These are phyloP conservation scores for Neostapfia colusana DNA, from an alignment of 176 grass and related monocot genomes.

Conservation along the genomic window DNA sequence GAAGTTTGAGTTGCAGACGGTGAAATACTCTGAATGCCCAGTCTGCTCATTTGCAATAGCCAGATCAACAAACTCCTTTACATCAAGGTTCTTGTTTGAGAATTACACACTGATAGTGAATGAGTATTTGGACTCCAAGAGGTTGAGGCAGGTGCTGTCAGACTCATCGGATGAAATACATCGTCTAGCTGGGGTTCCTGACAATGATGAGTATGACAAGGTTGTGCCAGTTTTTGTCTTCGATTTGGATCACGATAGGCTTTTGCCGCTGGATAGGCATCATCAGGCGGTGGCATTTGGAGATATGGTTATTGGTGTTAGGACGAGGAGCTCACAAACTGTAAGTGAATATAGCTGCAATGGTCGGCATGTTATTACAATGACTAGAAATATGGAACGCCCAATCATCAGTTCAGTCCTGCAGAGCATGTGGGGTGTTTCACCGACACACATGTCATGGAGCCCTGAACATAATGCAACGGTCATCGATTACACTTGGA, in stretches of 20 bases:
- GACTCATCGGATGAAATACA: constrained; percentile 71
- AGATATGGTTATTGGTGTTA: constrained; percentile 86
- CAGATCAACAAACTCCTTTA: constrained; percentile 63
- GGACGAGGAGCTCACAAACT: constrained; percentile 79
- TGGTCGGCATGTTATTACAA: constrained; percentile 78
- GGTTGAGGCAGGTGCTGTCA: constrained; percentile 76
- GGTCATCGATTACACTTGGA: constrained; percentile 84
- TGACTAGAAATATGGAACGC: constrained; percentile 71
- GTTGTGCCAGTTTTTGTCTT: constrained; percentile 85
- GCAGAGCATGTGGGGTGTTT: constrained; percentile 94
- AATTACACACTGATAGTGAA: constrained; percentile 89
- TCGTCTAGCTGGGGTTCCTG: constrained; percentile 46
- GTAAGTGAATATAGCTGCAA: constrained; percentile 98
- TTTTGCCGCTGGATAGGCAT: constrained; percentile 74
- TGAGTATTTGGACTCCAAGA: constrained; percentile 90
- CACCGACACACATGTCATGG: constrained; percentile 73
- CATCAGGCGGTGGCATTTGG: constrained; percentile 80
- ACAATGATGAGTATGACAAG: constrained; percentile 55
- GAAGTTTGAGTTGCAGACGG: constrained; percentile 50
- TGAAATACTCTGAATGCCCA: constrained; percentile 69
- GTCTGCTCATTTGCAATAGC: constrained; percentile 74
- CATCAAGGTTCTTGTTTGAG: constrained; percentile 83
- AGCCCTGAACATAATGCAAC: constrained; percentile 72
- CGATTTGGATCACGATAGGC: constrained; percentile 85
- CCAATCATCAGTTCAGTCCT: constrained; percentile 75